Conservation (phyloP, 768 basidiomycete genomes). For the Pleurotus tuoliensis region DNA sequence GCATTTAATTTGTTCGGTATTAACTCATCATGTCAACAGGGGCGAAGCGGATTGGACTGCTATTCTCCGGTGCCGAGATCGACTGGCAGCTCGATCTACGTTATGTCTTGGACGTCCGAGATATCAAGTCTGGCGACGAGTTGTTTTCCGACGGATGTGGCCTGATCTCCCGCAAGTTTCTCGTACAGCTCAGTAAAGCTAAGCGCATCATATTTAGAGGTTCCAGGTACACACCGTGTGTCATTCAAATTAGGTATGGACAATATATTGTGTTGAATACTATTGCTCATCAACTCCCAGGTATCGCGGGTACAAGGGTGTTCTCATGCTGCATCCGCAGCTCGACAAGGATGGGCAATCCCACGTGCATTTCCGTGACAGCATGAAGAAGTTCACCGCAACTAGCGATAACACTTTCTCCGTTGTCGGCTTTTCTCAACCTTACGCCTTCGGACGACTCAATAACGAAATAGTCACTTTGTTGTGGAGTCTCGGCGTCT, state of each 20-base stretch:
- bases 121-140: conserved; percentile 54
- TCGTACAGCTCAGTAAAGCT: conserved; percentile 45
- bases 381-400: conserved; percentile 68
- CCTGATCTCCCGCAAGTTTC: conserved; percentile 50
- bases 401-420: conserved; percentile 58
- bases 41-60: conserved; percentile 63
- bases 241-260: conserved; percentile 59
- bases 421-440: conserved; percentile 59
- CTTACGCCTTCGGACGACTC: conserved; percentile 60
- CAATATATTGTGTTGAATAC: neutral
- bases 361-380: conserved; percentile 56
- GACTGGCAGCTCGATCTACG: conserved; percentile 52
- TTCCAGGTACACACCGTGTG: conserved; percentile 52
- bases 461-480: conserved; percentile 71
- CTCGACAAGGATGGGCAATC: conserved; percentile 44
- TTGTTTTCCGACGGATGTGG: conserved; percentile 70
- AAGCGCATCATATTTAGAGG: conserved; percentile 56
- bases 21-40: conserved; percentile 32
- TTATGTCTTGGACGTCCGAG: conserved; percentile 50
- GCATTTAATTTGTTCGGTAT: neutral
- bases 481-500: conserved; percentile 58
- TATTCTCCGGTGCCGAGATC: conserved; percentile 61
- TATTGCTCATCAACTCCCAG: conserved; percentile 22
- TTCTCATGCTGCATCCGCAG: conserved; percentile 62
- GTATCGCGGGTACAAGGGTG: conserved; percentile 71